Percentiles rank a stretch among this genome's conserved stretches.
Evolutionary conservation across 2,329 filamentous ascomycete species (phyloP).

Genomic region (Hypoxylon sp.): DNA sequence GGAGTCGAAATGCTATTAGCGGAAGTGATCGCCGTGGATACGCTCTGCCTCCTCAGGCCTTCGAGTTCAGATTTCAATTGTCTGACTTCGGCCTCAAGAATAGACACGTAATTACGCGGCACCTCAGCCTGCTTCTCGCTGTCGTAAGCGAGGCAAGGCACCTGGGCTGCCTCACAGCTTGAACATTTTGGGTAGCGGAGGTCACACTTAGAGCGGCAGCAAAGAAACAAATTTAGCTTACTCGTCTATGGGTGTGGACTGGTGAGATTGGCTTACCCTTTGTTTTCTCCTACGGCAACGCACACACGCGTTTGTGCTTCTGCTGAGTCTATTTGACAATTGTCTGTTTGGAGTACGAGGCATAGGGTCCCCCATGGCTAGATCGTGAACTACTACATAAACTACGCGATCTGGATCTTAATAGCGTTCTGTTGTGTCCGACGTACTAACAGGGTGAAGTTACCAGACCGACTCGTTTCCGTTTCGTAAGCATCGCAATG

Average conservation of each 20-base stretch:
- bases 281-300: slow-evolving; percentile 44
- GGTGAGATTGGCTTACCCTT: slow-evolving; percentile 30
- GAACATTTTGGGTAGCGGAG: slow-evolving; percentile 44
- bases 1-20: slow-evolving; percentile 7
- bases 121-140: slow-evolving; percentile 44
- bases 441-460: slow-evolving; percentile 10
- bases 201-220: slow-evolving; percentile 34
- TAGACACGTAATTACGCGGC: slow-evolving; percentile 42
- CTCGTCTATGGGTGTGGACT: not conserved
- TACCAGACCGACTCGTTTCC: not conserved
- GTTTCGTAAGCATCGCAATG: slow-evolving; percentile 13
- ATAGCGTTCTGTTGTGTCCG: slow-evolving; percentile 6
- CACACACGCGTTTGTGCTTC: slow-evolving; percentile 41
- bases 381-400: slow-evolving; percentile 11
- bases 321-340: slow-evolving; percentile 33
- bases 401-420: slow-evolving; percentile 4
- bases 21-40: slow-evolving; percentile 23
- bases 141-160: slow-evolving; percentile 42
- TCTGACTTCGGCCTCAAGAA: slow-evolving; percentile 41
- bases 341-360: slow-evolving; percentile 29
- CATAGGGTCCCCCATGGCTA: slow-evolving; percentile 32
- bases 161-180: slow-evolving; percentile 38
- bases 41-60: slow-evolving; percentile 27
- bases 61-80: slow-evolving; percentile 39
- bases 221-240: slow-evolving; percentile 11